Percentiles rank a stretch among this genome's conserved stretches.
Conservation (phyloP, 2,329 filamentous ascomycete genomes). For the Fusarium odoratissimum region DNA sequence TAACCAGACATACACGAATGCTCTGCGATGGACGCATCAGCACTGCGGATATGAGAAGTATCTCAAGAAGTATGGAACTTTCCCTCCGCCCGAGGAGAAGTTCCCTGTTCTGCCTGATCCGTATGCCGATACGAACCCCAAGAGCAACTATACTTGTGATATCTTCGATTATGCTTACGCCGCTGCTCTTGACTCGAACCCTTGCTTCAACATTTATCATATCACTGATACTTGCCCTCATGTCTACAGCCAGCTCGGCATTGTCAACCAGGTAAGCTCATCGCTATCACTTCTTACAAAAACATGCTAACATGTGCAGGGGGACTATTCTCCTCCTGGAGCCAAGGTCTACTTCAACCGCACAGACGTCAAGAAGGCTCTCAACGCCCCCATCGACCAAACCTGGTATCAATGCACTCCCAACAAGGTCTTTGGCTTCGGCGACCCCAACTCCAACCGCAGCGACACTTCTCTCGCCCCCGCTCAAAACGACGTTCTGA, state of each 20-base stretch:
- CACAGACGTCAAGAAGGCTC: slow-evolving; percentile 73
- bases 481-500: slow-evolving; percentile 39
- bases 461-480: slow-evolving; percentile 34
- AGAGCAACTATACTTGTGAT: slow-evolving; percentile 62
- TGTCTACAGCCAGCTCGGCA: slow-evolving; percentile 75
- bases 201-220: slow-evolving; percentile 83
- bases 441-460: slow-evolving; percentile 27
- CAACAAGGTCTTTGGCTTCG: slow-evolving; percentile 43
- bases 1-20: slow-evolving; percentile 67
- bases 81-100: slow-evolving; percentile 70
- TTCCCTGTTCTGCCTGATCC: slow-evolving; percentile 59
- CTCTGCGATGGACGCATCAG: slow-evolving; percentile 63
- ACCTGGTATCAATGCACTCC: slow-evolving; percentile 45
- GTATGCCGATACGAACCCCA: slow-evolving; percentile 45
- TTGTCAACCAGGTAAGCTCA: slow-evolving; percentile 67
- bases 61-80: slow-evolving; percentile 71
- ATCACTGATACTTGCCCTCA: slow-evolving; percentile 78
- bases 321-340: slow-evolving; percentile 75
- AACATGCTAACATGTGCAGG: no score
- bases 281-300: no score
- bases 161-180: slow-evolving; percentile 67
- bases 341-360: slow-evolving; percentile 77
- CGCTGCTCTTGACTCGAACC: slow-evolving; percentile 70
- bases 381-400: slow-evolving; percentile 67
- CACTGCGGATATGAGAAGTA: slow-evolving; percentile 73